Percentiles rank a stretch among this genome's conserved stretches.
Evolutionary conservation across 1,284 basidiomycete genomes (phyloP).

Genomic region (Cerrena zonata): DNA sequence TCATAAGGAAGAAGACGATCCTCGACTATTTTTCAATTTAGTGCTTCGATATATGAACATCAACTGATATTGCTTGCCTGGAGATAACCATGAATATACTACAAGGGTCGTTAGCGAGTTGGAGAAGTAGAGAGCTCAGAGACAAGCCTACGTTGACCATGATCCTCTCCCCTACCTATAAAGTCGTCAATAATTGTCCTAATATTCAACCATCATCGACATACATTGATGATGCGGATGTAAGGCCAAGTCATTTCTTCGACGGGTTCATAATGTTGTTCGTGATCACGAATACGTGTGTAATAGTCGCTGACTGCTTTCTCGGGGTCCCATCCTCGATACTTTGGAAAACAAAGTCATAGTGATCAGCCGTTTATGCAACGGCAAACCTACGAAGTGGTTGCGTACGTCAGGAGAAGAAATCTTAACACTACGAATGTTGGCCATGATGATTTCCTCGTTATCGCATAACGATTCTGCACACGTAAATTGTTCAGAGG

Average conservation of each 20-base stretch:
- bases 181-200: constrained; percentile 6
- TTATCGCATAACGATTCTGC: constrained; percentile 83
- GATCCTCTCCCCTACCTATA: constrained; percentile 85
- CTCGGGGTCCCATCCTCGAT: constrained; percentile 88
- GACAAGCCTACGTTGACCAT: constrained; percentile 70
- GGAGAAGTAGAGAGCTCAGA: too few relatives aligned
- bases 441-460: constrained; percentile 87
- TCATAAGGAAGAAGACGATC: constrained; percentile 96
- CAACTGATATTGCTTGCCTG: constrained; percentile 42
- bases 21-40: constrained; percentile 55
- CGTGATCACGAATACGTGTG: constrained; percentile 82
- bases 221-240: constrained; percentile 91
- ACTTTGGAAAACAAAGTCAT: constrained; percentile 43
- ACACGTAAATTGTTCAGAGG: constrained; percentile 7
- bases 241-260: constrained; percentile 83
- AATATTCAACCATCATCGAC: constrained; percentile 14
- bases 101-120: too few relatives aligned
- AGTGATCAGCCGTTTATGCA: constrained; percentile 6
- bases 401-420: constrained; percentile 87
- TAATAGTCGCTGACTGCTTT: constrained; percentile 90
- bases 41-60: neutral
- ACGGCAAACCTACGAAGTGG: neutral
- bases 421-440: constrained; percentile 95
- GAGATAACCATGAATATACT: constrained; percentile 85
- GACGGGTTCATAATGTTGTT: constrained; percentile 83